Evolutionary conservation across 345 rosid species (phyloP), one percentile per base, ranked within the genome.

Genomic region (Punica granatum): DNA sequence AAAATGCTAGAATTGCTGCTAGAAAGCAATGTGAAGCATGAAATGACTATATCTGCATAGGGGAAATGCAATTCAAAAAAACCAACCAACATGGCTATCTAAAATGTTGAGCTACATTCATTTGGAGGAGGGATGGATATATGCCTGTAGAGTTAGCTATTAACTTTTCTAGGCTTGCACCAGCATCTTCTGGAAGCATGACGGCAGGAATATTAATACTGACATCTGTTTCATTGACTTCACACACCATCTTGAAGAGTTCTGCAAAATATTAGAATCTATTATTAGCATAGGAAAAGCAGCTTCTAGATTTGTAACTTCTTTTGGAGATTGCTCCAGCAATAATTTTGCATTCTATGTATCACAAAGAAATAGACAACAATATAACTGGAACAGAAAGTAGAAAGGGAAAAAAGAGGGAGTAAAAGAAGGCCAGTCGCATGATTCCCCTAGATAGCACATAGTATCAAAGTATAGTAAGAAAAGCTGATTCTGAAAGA

Each of bases 191-290:
- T 26, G 99, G 97, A 53, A 94, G 90, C 96, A 94, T 91, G 69
- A 94, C 86, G 72, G 92, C 90, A 35, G 97, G 92, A 73, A 94
- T 91, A 62, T 60, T 32, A 65, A 91, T 89, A 28, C 66, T 69
- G 62, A 89, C 81, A 78, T 88, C 86, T 48, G 90, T 80, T 78
- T 90, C 93, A 72, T 84, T 79, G 6, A 64, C 71, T 68, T 86
- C 95, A 51, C 99, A 94, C 51, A 94, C 97, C 99, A 94, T 94
- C 89, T 94, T 94, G 78, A 89, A 86, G 68, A 94, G 96, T 68
- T 88, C 97, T 91, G 85, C 80, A 81, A 76, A 61, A 51, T 41
- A 56, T 56, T 32, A 36, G 37, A 49, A 62, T 31, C 28, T 32
- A 37, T 23, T 64, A 5, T 56, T 10, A 54, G 12, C 31, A 56